Base-by-base conservation (phyloP, 805 yeast genomes). In the Starmerella lactis-condensi region DNA sequence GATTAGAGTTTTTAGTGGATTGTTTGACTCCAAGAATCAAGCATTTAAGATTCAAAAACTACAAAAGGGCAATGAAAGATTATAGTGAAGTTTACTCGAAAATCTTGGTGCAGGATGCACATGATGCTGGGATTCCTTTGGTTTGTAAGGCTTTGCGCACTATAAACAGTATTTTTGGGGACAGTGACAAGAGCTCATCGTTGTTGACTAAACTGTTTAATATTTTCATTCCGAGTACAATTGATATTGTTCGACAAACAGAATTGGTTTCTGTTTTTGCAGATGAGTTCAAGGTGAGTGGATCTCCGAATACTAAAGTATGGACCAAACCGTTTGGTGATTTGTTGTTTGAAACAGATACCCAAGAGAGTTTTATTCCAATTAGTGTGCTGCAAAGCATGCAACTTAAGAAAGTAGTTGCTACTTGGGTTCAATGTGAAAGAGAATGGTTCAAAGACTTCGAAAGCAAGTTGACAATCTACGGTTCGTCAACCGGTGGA, bases 311-410 rank as follows among this genome's bases (percentile, higher is more conserved):
- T 56, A 43, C 44, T 47, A 74, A 63, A 45, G 58, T 53, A 2
- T 77, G 94, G 91, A 75, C 66, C 43, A 47, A 61, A 3, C 37
- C 70, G 15, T 62, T 82, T 1, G 58, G 56, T 25, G 96, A 85
- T 29, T 51, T 69, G 0, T 62, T 78, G 34, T 60, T 64, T 46
- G 93, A 77, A 46, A 36, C 60, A 8, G 55, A 56, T 14, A 18
- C 35, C 5, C 29, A 30, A n/a, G 10, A 19, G n/a, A 20, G 28
- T 9, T 70, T 79, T 42, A 72, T 81, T 44, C 46, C 44, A 2
- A 44, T 58, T 21, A 45, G 45, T 4, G 37, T 43, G 5, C 30
- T 39, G 28, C 51, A 52, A 29, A 38, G 53, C 3, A 39, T 52
- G 12, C 29, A 41, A 2, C 76, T 93, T 85, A 56, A 57, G 34